These are phyloP conservation scores for Phytophthora pistaciae DNA, from an alignment of 352 stramenopile genomes.

Conservation along the genomic window DNA sequence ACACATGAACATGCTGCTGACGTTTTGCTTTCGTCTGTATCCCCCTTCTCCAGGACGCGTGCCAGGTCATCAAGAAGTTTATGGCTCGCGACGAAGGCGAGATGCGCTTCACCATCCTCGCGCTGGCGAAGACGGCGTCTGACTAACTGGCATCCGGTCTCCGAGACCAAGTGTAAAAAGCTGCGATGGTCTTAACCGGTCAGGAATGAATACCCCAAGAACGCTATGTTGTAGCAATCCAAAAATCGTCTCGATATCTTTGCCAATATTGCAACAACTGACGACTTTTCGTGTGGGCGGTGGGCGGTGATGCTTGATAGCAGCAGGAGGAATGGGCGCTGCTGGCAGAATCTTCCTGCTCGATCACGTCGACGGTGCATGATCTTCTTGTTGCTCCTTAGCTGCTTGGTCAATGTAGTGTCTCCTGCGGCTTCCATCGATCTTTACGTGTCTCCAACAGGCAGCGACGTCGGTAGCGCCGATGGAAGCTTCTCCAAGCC, in stretches of 20 bases:
- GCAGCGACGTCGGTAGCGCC: constrained; percentile 49
- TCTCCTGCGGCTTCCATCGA: constrained; percentile 33
- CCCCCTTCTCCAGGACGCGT: constrained; percentile 73
- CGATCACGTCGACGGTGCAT: not conserved
- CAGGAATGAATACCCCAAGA: constrained; percentile 14
- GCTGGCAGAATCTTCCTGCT: not conserved
- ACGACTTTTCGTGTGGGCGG: constrained; percentile 31
- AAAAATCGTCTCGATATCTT: constrained; percentile 2
- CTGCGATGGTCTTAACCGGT: constrained; percentile 6
- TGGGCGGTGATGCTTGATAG: not conserved
- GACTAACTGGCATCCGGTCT: constrained; percentile 21
- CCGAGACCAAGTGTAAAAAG: constrained; percentile 11
- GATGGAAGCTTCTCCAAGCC: constrained; percentile 57
- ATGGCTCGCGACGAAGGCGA: constrained; percentile 96
- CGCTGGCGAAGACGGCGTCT: constrained; percentile 80
- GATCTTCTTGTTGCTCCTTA: constrained; percentile 2
- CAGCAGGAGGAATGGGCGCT: not conserved
- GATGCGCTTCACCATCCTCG: constrained; percentile 96
- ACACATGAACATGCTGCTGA: not conserved
- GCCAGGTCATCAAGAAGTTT: constrained; percentile 92
- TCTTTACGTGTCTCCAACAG: constrained; percentile 61
- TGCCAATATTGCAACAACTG: constrained; percentile 4
- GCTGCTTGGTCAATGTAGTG: constrained; percentile 3
- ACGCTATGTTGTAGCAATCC: not conserved
- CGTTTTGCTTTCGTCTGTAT: not conserved